Evolutionary conservation across 139 green algal genomes (phyloP).

Genomic region (Marvania coccoides): DNA sequence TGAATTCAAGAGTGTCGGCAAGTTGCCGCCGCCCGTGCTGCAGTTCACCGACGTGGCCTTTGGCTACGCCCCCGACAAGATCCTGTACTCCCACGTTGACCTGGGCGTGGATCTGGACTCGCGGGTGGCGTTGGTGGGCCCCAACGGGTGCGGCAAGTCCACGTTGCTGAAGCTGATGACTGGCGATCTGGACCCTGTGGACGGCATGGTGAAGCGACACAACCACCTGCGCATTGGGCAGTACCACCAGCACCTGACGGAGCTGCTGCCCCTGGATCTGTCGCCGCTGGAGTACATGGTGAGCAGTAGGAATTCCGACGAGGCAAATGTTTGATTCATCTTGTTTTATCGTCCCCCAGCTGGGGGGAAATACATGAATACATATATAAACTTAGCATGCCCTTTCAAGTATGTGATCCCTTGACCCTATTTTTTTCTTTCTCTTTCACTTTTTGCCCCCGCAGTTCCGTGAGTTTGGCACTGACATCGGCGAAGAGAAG

Average conservation of each 20-base stretch:
- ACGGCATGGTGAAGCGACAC: slow-evolving; percentile 90
- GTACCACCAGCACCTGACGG: slow-evolving; percentile 83
- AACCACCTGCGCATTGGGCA: slow-evolving; percentile 88
- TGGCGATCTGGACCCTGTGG: slow-evolving; percentile 75
- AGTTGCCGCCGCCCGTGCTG: slow-evolving; percentile 89
- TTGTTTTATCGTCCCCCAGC: too few species aligned
- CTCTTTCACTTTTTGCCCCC: background rate
- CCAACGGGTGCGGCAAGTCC: slow-evolving; percentile 79
- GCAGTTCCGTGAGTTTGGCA: slow-evolving; percentile 20
- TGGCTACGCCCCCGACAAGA: slow-evolving; percentile 63
- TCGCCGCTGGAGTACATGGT: slow-evolving; percentile 72
- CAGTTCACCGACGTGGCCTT: slow-evolving; percentile 78
- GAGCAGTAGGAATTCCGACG: too few species aligned
- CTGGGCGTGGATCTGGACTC: slow-evolving; percentile 93
- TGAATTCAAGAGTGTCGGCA: slow-evolving; percentile 80
- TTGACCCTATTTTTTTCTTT: too few species aligned
- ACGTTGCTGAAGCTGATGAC: slow-evolving; percentile 98
- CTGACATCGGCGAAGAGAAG: slow-evolving; percentile 46
- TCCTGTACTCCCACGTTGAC: slow-evolving; percentile 76
- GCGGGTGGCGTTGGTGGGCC: slow-evolving; percentile 73
- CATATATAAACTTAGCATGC: too few species aligned
- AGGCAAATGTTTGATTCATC: too few species aligned
- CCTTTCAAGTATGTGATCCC: too few species aligned
- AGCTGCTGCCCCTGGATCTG: slow-evolving; percentile 68
- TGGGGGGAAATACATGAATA: too few species aligned